Base-by-base conservation (phyloP, 768 basidiomycete genomes). In the Leccinum variicolor region DNA sequence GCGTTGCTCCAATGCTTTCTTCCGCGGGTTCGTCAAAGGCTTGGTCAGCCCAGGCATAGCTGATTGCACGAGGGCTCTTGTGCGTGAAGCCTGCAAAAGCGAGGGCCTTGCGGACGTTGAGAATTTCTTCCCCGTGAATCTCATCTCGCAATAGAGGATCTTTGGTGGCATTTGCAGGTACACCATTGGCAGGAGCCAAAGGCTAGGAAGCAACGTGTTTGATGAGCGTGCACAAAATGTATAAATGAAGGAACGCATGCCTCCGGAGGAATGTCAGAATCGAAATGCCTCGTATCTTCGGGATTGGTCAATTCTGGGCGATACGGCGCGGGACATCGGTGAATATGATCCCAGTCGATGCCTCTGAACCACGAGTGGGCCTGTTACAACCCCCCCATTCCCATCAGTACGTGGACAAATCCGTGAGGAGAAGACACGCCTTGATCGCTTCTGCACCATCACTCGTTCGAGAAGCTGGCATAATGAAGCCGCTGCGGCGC, bases 371-470 rank as follows among this genome's bases (percentile, higher is more conserved):
- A 98, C 6, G 89, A 82, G 74, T 97, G 94, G 11, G 81, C 80
- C 90, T 94, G 69, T 56, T 43, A 43, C 41, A n/a, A 19, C 54
- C 58, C 45, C 57, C 52, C 21, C 50, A 31, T 46, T 47, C 19
- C 47, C 55, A 57, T 72, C 41, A 72, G 65, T 48, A 56, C 53
- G 51, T 34, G 48, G 59, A 43, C 55, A 29, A 60, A 62, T 48
- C 53, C 36, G 51, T 57, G 60, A 55, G 41, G 52, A 62, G 51
- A 74, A 50, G 52, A 62, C 65, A 63, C 58, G 87, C 93, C 81
- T 96, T 96, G 77, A 98, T 91, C 66, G 87, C 75, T 61, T 92
- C 87, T 33, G 87, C 92, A n/a, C 95, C 94, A 75, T 96, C 94
- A 61, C 80, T 77, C 62, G 81, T 81, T 62, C 79, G 75, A 62